Evolutionary conservation across 768 basidiomycete genomes (phyloP).

Genomic region (Xerocomellus chrysenteron): DNA sequence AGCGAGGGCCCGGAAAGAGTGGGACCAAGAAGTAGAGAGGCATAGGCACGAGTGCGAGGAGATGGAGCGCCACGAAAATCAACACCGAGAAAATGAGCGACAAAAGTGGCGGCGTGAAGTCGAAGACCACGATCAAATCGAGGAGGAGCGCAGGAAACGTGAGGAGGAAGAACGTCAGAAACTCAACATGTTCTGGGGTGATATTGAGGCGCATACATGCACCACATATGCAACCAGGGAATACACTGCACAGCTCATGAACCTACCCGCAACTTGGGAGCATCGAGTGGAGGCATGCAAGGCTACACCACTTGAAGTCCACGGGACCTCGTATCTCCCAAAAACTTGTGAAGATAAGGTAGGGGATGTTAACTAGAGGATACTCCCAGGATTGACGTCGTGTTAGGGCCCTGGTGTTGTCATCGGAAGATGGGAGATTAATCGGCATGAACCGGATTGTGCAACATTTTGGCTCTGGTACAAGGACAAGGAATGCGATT

Average conservation of each 20-base stretch:
- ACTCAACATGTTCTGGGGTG: constrained; percentile 27
- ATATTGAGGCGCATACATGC: constrained; percentile 20
- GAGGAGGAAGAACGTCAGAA: constrained; percentile 29
- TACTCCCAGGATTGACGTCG: neutral
- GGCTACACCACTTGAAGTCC: constrained; percentile 23
- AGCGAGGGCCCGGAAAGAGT: neutral
- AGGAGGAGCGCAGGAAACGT: constrained; percentile 13
- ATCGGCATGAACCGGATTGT: constrained; percentile 31
- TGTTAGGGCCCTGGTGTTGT: constrained; percentile 18
- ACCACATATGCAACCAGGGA: constrained; percentile 26
- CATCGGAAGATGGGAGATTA: constrained; percentile 26
- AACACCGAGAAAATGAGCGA: constrained; percentile 8
- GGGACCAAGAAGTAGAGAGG: constrained; percentile 3
- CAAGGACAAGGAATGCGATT: constrained; percentile 28
- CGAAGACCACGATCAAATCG: constrained; percentile 15
- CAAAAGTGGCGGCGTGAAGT: constrained; percentile 17
- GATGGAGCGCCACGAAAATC: constrained; percentile 8
- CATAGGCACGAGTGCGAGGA: constrained; percentile 12
- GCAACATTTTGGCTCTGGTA: constrained; percentile 26
- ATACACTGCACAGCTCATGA: constrained; percentile 30
- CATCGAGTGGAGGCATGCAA: constrained; percentile 28
- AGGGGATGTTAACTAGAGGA: neutral
- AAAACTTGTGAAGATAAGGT: constrained; percentile 24
- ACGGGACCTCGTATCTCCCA: constrained; percentile 19
- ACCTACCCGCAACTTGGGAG: constrained; percentile 22